Evolutionary conservation across 2,329 filamentous ascomycete genomes (phyloP).

Genomic region (Aspergillus viridinutans): DNA sequence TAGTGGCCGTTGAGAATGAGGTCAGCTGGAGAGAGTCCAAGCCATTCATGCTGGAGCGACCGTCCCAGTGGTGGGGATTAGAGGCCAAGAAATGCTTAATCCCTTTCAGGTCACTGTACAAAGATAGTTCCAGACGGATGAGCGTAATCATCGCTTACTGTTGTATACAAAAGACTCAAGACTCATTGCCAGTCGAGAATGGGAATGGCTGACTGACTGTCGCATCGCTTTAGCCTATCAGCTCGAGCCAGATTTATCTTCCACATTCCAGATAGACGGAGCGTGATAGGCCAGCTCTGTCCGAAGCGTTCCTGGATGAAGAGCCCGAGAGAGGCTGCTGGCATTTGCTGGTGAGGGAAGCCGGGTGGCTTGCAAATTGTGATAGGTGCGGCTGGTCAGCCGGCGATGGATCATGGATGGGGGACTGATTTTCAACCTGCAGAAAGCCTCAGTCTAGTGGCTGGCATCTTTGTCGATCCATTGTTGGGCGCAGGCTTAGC

Average conservation of each 20-base stretch:
- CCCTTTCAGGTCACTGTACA: background rate
- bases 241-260: background rate
- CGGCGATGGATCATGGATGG: conserved; percentile 6
- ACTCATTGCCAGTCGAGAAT: background rate
- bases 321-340: conserved; percentile 10
- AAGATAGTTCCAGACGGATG: background rate
- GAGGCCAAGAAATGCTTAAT: background rate
- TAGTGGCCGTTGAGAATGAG: background rate
- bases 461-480: conserved; percentile 12
- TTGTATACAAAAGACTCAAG: background rate
- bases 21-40: background rate
- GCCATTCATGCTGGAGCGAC: background rate
- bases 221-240: background rate
- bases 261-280: conserved; percentile 11
- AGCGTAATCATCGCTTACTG: background rate
- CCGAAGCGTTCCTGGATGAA: conserved; percentile 17
- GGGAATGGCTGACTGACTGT: background rate
- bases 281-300: conserved; percentile 7
- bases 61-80: background rate
- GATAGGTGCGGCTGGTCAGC: conserved; percentile 13
- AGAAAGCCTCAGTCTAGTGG: conserved; percentile 8
- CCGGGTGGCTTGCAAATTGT: conserved; percentile 5
- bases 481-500: conserved; percentile 7
- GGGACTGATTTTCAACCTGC: conserved; percentile 9
- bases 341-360: conserved; percentile 5